Percentiles rank a stretch among this genome's conserved stretches.
phyloP scores from a whole-genome alignment of 495 filamentous ascomycete genomes.

The Penicillium bovifimosum region DNA sequence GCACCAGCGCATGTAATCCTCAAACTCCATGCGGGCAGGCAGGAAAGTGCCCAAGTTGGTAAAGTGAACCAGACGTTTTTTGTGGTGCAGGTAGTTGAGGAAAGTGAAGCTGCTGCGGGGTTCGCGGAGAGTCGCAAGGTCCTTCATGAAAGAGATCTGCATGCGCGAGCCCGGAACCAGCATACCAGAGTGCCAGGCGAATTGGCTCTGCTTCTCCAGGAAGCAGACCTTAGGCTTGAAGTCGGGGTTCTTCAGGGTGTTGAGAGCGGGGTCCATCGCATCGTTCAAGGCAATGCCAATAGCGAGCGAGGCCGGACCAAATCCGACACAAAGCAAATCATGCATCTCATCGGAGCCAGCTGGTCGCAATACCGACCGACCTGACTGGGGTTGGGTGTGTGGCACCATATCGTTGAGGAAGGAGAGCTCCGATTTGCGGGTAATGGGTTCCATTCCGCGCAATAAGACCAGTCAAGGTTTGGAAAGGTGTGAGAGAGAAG shows the following conservation, averaged over 20 bases:
- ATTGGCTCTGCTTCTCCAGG: slow-evolving; percentile 75
- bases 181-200: slow-evolving; percentile 95
- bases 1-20: slow-evolving; percentile 94
- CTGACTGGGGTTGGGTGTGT: slow-evolving; percentile 9
- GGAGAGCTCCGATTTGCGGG: slow-evolving; percentile 20
- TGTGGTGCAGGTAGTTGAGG: slow-evolving; percentile 81
- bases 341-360: slow-evolving; percentile 53
- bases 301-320: slow-evolving; percentile 89
- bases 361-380: slow-evolving; percentile 21
- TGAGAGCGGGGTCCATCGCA: slow-evolving; percentile 38
- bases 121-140: slow-evolving; percentile 82
- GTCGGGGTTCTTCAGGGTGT: slow-evolving; percentile 12
- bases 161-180: slow-evolving; percentile 86
- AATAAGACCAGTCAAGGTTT: neutral
- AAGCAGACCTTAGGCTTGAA: slow-evolving; percentile 67
- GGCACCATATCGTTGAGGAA: slow-evolving; percentile 16
- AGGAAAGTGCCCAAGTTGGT: slow-evolving; percentile 86
- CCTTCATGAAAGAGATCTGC: slow-evolving; percentile 98
- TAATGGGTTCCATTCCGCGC: slow-evolving; percentile 17
- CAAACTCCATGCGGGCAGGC: slow-evolving; percentile 81
- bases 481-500: neutral
- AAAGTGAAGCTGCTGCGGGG: slow-evolving; percentile 92
- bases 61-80: slow-evolving; percentile 77
- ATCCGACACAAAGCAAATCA: slow-evolving; percentile 87
- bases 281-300: slow-evolving; percentile 89